Conservation (phyloP, 441 rosid genomes). For the Hypseocharis bilobata region DNA sequence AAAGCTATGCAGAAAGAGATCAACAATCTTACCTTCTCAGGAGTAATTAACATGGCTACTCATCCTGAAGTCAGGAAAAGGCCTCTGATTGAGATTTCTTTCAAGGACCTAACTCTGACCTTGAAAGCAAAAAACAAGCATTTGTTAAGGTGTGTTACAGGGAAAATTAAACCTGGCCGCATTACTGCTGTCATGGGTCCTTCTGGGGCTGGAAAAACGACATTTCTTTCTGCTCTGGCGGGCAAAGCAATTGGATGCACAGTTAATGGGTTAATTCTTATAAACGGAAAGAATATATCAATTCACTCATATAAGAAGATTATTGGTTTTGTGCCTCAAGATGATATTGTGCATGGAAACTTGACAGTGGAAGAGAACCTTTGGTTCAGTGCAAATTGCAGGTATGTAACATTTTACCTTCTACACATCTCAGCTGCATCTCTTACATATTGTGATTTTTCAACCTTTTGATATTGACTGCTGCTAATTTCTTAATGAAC, state of each 20-base stretch:
- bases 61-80: slow-evolving; percentile 58
- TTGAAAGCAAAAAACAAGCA: slow-evolving; percentile 71
- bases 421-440: background rate
- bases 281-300: slow-evolving; percentile 67
- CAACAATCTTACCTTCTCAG: slow-evolving; percentile 78
- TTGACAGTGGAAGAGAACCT: slow-evolving; percentile 90
- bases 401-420: slow-evolving; percentile 35
- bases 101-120: slow-evolving; percentile 73
- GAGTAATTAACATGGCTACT: slow-evolving; percentile 78
- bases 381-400: slow-evolving; percentile 97
- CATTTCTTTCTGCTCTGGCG: slow-evolving; percentile 82
- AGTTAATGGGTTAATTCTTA: slow-evolving; percentile 57
- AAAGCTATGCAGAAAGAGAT: slow-evolving; percentile 52
- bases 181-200: slow-evolving; percentile 98
- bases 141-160: slow-evolving; percentile 75
- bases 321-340: slow-evolving; percentile 92
- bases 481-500: slow-evolving; percentile 7
- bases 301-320: slow-evolving; percentile 76
- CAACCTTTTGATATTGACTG: slow-evolving; percentile 5
- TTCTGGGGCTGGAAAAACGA: slow-evolving; percentile 96
- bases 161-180: slow-evolving; percentile 76
- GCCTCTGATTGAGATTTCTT: slow-evolving; percentile 61
- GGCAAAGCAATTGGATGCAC: slow-evolving; percentile 82
- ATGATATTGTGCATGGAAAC: slow-evolving; percentile 96
- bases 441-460: slow-evolving; percentile 3